Base-by-base conservation (phyloP, 2,329 filamentous ascomycete genomes). In the Epichloe gansuensis region DNA sequence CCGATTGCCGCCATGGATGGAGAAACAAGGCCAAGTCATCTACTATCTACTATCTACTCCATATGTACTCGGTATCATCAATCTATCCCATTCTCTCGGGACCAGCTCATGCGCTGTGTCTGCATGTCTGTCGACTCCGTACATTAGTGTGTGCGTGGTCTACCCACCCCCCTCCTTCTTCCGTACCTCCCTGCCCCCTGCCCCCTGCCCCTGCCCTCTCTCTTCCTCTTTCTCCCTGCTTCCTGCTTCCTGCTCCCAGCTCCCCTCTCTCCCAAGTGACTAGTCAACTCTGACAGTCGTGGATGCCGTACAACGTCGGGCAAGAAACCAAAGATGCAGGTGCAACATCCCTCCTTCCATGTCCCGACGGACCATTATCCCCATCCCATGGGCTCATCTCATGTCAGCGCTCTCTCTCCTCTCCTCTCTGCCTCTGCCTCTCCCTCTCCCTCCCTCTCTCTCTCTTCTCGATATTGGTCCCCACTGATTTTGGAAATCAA, bases 251-350 rank as follows among this genome's bases (percentile, higher is more conserved):
- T 13, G 3, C 44, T 23, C 38, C 40, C 31, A 12, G 11, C 27
- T 31, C 17, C 21, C 25, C n/a, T 39, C 15, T 21, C 21, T 51
- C 21, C 34, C 2, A 35, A 34, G 17, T 41, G 17, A 47, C 35
- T 43, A 6, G 40, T 17, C 40, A 9, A 23, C 23, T 38, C 8
- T 41, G 31, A 36, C 43, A 50, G 53, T 12, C 43, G 8, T 31
- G 3, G 40, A 53, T 53, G 53, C 43, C 35, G 54, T 56, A 54
- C 50, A 49, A 57, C 51, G 53, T 55, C 52, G 54, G 53, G 50
- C 50, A 52, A 52, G 50, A 34, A 50, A 25, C 36, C 47, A 50
- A 44, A 31, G 50, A 54, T 52, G 50, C 46, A 49, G 49, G 21
- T 52, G 41, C 41, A 50, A 23, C 40, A 4, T 47, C 45, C 46